Base-by-base conservation (phyloP, 2,329 filamentous ascomycete genomes). In the Cytospora piceae region DNA sequence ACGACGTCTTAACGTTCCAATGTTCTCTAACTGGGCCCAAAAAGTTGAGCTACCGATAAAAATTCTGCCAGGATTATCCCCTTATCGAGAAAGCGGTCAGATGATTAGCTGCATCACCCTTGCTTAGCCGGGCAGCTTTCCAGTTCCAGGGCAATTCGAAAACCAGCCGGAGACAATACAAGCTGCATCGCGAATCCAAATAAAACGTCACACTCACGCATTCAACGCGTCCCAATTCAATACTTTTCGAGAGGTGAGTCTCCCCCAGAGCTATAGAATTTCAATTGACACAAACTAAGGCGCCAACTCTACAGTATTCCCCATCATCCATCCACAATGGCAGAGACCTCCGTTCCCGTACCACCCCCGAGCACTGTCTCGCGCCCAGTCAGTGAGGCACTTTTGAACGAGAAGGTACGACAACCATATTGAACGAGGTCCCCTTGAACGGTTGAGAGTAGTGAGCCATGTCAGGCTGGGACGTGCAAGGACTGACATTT, bases 371-470 rank as follows among this genome's bases (percentile, higher is more conserved):
- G 85, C 78, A 84, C 87, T 70, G 85, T 91, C 77, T 85, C 90
- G 79, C 88, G 92, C 80, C 94, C 95, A 70, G 91, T 97, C 82
- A 98, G 94, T 85, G 95, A 99, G 85, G 92, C 94, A 76, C 88
- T 99, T 75, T 87, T 99, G 77, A 98, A 98, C 81, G 95, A 99
- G 83, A 99, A 99, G 93, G 95, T 97, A 88, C 68, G 69, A 71
- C 46, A 17, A 62, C 63, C 61, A 53, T 32, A 49, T 54, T 56
- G 2, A 58, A 24, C 15, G 8, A 24, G 9, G 4, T 8, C n/a
- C 46, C 46, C 11, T 49, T 9, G 46, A 49, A 22, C 46, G n/a
- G 6, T 24, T 24, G 46, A 22, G 46, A 49, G 46, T 22, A 24
- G 46, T 24, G 46, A 24, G 46, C n/a, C 12, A 5, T 49, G 9